Conservation (phyloP, 148 eudicot species). For the Chenopodium suecicum region DNA sequence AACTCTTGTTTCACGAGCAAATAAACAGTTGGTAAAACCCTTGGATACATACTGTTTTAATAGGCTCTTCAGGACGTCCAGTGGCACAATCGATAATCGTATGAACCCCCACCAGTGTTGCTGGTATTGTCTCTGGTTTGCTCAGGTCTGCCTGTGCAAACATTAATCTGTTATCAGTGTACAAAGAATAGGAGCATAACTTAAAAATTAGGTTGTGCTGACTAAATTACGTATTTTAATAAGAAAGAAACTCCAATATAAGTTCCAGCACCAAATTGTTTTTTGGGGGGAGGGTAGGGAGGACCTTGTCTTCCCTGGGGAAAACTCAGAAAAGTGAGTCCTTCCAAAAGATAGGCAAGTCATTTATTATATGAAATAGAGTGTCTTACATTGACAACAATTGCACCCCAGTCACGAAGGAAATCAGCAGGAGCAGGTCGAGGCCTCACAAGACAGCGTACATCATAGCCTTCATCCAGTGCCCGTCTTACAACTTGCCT, state of each 20-base stretch:
- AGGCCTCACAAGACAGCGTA: constrained; percentile 93
- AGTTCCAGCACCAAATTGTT: neutral
- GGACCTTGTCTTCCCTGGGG: neutral
- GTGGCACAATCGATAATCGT: constrained; percentile 96
- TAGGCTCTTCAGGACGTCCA: constrained; percentile 99
- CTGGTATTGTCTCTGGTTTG: constrained; percentile 95
- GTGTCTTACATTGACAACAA: constrained; percentile 78
- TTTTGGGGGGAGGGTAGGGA: neutral
- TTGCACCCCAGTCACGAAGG: constrained; percentile 99
- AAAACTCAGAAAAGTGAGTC: neutral
- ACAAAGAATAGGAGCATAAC: neutral
- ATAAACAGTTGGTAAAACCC: neutral
- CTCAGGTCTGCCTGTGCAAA: constrained; percentile 80
- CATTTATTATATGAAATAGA: neutral
- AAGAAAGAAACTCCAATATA: neutral
- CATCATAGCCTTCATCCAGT: constrained; percentile 97
- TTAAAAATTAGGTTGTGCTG: neutral
- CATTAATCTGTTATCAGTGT: constrained; percentile 26
- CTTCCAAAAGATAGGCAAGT: neutral
- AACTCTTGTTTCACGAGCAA: neutral
- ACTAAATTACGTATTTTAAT: neutral
- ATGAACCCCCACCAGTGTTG: constrained; percentile 91
- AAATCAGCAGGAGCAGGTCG: constrained; percentile 99
- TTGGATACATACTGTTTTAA: constrained; percentile 69
- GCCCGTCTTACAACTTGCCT: constrained; percentile 95